phyloP scores from a whole-genome alignment of 2,329 filamentous ascomycete species.

The Aspergillus viridinutans region DNA sequence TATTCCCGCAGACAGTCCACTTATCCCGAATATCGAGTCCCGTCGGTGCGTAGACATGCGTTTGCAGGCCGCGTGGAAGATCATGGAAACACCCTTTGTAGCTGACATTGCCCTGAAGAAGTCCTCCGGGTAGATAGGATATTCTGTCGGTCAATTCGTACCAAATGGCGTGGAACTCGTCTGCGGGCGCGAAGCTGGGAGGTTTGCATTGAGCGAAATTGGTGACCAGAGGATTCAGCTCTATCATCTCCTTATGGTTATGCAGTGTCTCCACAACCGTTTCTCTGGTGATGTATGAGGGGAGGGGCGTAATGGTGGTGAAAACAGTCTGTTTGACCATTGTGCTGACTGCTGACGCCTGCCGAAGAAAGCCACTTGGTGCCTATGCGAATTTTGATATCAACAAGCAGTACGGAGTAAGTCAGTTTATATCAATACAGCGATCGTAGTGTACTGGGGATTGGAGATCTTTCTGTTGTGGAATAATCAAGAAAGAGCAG shows the following conservation, averaged over 20 bases:
- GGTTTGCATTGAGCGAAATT: slow-evolving; percentile 65
- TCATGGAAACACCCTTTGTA: slow-evolving; percentile 82
- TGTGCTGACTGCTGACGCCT: slow-evolving; percentile 1
- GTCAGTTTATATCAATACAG: neutral
- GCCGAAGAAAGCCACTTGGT: neutral
- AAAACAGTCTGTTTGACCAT: slow-evolving; percentile 71
- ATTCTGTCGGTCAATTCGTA: slow-evolving; percentile 76
- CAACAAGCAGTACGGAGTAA: neutral
- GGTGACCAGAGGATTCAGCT: slow-evolving; percentile 78
- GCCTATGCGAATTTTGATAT: neutral
- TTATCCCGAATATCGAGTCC: slow-evolving; percentile 74
- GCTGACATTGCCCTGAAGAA: slow-evolving; percentile 62
- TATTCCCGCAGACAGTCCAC: slow-evolving; percentile 70
- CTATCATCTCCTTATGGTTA: slow-evolving; percentile 77
- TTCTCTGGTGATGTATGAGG: slow-evolving; percentile 61
- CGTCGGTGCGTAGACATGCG: slow-evolving; percentile 77
- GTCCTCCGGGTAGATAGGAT: slow-evolving; percentile 65
- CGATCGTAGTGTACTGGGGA: neutral
- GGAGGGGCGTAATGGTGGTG: slow-evolving; percentile 75
- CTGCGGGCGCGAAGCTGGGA: slow-evolving; percentile 61
- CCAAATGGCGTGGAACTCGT: slow-evolving; percentile 72
- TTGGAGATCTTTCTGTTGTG: neutral
- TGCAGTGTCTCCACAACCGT: slow-evolving; percentile 73
- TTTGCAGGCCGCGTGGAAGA: slow-evolving; percentile 67
- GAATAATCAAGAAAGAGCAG: neutral